Conservation (phyloP, 306 rosid species). For the Canavalia gladiata region DNA sequence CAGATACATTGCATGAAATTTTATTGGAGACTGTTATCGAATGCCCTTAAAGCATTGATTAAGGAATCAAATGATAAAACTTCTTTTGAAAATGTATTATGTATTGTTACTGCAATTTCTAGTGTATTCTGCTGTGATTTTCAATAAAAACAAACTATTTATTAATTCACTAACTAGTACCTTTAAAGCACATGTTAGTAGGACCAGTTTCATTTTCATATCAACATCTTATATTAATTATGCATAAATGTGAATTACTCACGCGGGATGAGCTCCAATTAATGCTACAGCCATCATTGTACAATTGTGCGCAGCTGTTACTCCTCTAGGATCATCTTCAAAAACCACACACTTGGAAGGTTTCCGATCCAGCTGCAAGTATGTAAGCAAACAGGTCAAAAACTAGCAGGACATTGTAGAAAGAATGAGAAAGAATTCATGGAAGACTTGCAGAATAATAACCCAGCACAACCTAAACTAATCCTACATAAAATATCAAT, state of each 20-base stretch:
- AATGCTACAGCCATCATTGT: slow-evolving; percentile 98
- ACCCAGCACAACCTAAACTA: slow-evolving; percentile 1
- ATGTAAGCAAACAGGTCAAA: slow-evolving; percentile 45
- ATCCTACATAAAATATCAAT: slow-evolving; percentile 19
- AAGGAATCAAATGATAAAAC: too few species aligned
- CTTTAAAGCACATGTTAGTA: too few species aligned
- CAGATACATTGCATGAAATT: slow-evolving; percentile 18
- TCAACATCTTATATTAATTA: slow-evolving; percentile 9
- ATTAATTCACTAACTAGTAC: too few species aligned
- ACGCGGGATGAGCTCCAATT: slow-evolving; percentile 94
- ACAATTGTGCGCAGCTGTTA: slow-evolving; percentile 97
- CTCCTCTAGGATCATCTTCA: slow-evolving; percentile 97
- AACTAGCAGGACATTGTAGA: slow-evolving; percentile 20
- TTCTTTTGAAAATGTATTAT: too few species aligned
- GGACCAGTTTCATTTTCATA: neutral
- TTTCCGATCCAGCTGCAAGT: slow-evolving; percentile 86
- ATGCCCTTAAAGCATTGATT: too few species aligned
- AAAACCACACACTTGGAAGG: slow-evolving; percentile 97
- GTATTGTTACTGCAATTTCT: too few species aligned
- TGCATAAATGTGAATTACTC: slow-evolving; percentile 51
- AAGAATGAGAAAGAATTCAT: slow-evolving; percentile 10
- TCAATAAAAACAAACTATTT: too few species aligned
- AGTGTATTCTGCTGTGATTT: too few species aligned
- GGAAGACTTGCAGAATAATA: slow-evolving; percentile 25
- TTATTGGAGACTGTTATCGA: neutral